Base-by-base conservation (phyloP, 2,329 filamentous ascomycete genomes). In the Pestalotiopsis sp. region DNA sequence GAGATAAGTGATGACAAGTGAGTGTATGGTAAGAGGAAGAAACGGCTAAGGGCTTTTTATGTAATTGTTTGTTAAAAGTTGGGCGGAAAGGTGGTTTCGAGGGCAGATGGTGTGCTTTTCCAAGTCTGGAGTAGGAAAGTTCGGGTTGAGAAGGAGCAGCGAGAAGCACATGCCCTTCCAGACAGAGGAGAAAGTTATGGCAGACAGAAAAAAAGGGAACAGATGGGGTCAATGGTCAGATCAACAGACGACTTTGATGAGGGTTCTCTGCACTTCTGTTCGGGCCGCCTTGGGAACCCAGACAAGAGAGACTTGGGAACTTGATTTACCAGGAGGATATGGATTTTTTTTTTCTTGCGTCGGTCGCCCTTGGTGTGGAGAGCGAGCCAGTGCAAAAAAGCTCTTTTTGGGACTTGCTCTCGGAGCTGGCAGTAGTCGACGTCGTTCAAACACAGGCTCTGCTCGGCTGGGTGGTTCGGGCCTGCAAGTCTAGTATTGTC, bases 11-110 rank as follows among this genome's bases (percentile, higher is more conserved):
- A 68, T 70, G 67, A 70, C 69, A 61, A 69, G 69, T 71, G 74
- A 36, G 74, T 76, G 73, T 80, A 78, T 81, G 77, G 80, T 79
- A 79, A 66, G 66, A 66, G 60, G 45, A 63, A 65, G 49, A 63
- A 58, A 63, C 25, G 59, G 62, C 59, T 61, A 52, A 45, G 38
- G 52, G 64, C 61, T 61, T 68, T 52, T 69, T 69, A 69, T 69
- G 68, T 69, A 69, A 69, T 69, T 65, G 68, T 69, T 69, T 69
- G 68, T 66, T 58, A 69, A 67, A 62, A 64, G 39, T 60, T 69
- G 23, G 31, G 41, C 39, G 66, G 39, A 39, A 55, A 31, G 66
- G 58, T 62, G 66, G 49, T 55, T 64, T 39, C 20, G 61, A 60
- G 17, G 52, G 61, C 38, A 14, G 66, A 52, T 59, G 59, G 66